These are phyloP conservation scores for Starmerella geochares DNA, from an alignment of 805 yeast species.

Conservation along the genomic window DNA sequence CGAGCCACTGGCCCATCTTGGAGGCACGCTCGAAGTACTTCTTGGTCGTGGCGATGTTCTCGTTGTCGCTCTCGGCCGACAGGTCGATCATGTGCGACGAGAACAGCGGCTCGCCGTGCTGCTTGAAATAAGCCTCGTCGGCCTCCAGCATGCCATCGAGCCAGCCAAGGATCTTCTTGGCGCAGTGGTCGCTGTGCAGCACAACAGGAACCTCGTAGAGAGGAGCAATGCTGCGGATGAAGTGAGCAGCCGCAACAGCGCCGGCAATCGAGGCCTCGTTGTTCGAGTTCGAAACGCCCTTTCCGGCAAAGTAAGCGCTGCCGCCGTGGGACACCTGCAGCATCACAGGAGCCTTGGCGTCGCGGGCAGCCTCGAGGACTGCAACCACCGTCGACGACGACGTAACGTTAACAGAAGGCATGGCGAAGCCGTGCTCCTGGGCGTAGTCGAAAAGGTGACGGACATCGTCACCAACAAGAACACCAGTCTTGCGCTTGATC, in stretches of 20 bases:
- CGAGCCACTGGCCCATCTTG: constrained; percentile 93
- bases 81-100: constrained; percentile 98
- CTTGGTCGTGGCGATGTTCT: constrained; percentile 87
- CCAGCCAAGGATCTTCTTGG: constrained; percentile 96
- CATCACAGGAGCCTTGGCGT: constrained; percentile 86
- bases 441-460: constrained; percentile 71
- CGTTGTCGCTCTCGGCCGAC: constrained; percentile 92
- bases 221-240: constrained; percentile 94
- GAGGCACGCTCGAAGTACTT: constrained; percentile 91
- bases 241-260: constrained; percentile 94
- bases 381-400: constrained; percentile 95
- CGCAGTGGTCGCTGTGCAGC: constrained; percentile 98
- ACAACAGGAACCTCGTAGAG: constrained; percentile 92
- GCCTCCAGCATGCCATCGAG: constrained; percentile 95
- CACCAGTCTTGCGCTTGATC: constrained; percentile 87
- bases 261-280: constrained; percentile 93
- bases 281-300: constrained; percentile 89
- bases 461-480: constrained; percentile 97
- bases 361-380: constrained; percentile 95
- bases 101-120: constrained; percentile 89
- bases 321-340: constrained; percentile 98
- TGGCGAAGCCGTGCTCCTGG: constrained; percentile 85
- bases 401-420: constrained; percentile 97
- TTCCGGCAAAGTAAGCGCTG: constrained; percentile 99
- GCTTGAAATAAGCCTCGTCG: constrained; percentile 82